phyloP scores from a whole-genome alignment of 1,139 yeast genomes.

The Zygosaccharomyces pseudobailii region DNA sequence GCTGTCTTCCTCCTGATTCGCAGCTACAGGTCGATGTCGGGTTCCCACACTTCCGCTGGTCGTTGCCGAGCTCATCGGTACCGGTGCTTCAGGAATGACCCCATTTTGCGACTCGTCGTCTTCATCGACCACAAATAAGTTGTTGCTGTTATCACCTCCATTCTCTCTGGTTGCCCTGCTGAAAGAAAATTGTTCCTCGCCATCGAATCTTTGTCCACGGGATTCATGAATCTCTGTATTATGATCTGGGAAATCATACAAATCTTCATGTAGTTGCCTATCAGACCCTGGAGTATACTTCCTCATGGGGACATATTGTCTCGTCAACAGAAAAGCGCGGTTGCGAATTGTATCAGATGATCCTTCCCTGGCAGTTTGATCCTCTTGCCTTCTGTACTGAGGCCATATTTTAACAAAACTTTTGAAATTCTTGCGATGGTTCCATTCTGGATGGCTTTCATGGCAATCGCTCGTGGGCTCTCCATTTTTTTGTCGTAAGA shows the following conservation, averaged over 20 bases:
- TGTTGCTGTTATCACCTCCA: slow-evolving; percentile 2
- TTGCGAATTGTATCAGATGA: slow-evolving; percentile 13
- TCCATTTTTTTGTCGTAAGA: slow-evolving; percentile 8
- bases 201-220: background rate
- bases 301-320: slow-evolving; percentile 24
- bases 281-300: slow-evolving; percentile 9
- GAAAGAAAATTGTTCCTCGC: slow-evolving; percentile 11
- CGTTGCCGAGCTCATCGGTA: slow-evolving; percentile 17
- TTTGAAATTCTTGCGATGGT: slow-evolving; percentile 36
- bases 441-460: slow-evolving; percentile 23
- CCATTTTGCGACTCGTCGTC: slow-evolving; percentile 26
- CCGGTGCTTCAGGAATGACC: slow-evolving; percentile 9
- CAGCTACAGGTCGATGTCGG: too few relatives aligned
- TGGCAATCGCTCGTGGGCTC: slow-evolving; percentile 4
- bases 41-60: too few relatives aligned
- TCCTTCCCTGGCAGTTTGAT: slow-evolving; percentile 2
- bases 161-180: slow-evolving; percentile 6
- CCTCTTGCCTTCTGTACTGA: slow-evolving; percentile 8
- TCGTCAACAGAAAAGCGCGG: slow-evolving; percentile 25
- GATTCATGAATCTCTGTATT: background rate
- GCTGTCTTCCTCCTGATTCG: slow-evolving; percentile 6
- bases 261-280: slow-evolving; percentile 4
- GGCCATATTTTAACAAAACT: slow-evolving; percentile 34
- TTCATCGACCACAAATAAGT: slow-evolving; percentile 24
- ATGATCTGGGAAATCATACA: slow-evolving; percentile 4